Evolutionary conservation across 2,329 filamentous ascomycete genomes (phyloP).

Genomic region (Pseudodiploospora longispora): DNA sequence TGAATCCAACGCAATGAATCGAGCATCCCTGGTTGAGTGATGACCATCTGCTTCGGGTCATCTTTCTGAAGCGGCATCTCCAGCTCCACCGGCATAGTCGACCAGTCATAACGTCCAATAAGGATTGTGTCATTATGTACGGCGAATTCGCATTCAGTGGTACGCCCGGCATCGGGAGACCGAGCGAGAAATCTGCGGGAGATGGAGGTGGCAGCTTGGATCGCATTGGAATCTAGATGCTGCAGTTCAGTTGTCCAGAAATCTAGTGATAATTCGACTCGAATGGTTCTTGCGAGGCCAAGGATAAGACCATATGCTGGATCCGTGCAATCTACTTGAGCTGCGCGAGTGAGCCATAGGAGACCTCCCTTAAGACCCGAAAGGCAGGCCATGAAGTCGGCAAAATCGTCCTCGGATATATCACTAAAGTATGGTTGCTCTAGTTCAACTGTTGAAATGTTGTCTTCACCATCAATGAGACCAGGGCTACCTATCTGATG

Average conservation of each 20-base stretch:
- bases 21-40: constrained; percentile 1
- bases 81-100: constrained; percentile 12
- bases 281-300: constrained; percentile 2
- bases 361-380: constrained; percentile 1
- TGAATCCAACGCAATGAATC: constrained; percentile 2
- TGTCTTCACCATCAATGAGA: neutral
- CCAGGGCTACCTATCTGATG: neutral
- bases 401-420: constrained; percentile 4
- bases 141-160: neutral
- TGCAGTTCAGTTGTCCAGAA: constrained; percentile 7
- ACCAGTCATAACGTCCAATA: constrained; percentile 1
- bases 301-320: constrained; percentile 3
- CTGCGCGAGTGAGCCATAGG: constrained; percentile 7
- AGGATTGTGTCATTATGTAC: neutral
- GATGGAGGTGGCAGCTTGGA: neutral
- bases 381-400: constrained; percentile 13
- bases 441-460: constrained; percentile 11
- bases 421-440: constrained; percentile 11
- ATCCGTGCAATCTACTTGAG: constrained; percentile 4
- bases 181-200: neutral
- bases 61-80: neutral
- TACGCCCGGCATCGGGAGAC: neutral
- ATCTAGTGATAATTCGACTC: neutral
- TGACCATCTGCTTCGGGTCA: neutral
- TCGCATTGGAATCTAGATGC: neutral